A percentile compares a stretch with the other conserved stretches of the same genome.
Evolutionary conservation across 371 early-diverging fungal genomes (phyloP).

Genomic region (Mortierella polycephala): DNA sequence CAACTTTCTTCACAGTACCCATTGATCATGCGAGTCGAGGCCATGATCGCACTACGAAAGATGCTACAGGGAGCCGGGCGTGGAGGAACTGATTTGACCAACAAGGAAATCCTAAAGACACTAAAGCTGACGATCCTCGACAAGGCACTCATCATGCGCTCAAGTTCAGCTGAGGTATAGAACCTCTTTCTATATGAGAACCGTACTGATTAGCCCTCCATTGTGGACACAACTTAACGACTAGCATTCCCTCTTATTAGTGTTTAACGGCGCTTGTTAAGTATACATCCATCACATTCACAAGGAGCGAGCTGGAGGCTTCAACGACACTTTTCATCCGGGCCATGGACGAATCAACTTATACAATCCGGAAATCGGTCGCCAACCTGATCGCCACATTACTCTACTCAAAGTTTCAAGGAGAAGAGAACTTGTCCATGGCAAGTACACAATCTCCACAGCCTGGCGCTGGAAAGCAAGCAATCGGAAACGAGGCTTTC

Average conservation of each 20-base stretch:
- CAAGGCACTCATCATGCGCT: constrained; percentile 78
- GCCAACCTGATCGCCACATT: constrained; percentile 73
- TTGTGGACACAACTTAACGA: too few relatives aligned
- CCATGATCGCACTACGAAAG: constrained; percentile 72
- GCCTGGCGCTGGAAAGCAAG: constrained; percentile 35
- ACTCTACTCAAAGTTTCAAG: constrained; percentile 55
- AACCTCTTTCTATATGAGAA: not conserved
- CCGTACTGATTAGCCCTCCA: too few relatives aligned
- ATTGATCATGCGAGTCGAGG: constrained; percentile 75
- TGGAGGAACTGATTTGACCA: constrained; percentile 74
- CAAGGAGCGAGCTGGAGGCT: constrained; percentile 72
- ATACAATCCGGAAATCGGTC: constrained; percentile 71
- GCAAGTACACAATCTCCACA: constrained; percentile 46
- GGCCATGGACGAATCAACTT: constrained; percentile 75
- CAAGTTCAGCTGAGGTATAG: constrained; percentile 78
- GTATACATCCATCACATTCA: constrained; percentile 51
- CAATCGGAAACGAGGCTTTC: constrained; percentile 55
- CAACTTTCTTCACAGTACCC: constrained; percentile 56
- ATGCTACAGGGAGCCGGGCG: constrained; percentile 84
- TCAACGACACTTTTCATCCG: constrained; percentile 68
- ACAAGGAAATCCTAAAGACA: constrained; percentile 81
- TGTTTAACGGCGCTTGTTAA: constrained; percentile 39
- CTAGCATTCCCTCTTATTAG: not conserved
- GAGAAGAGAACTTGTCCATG: constrained; percentile 49
- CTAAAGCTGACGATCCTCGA: constrained; percentile 76